Base-by-base conservation (phyloP, 805 yeast genomes). In the Suhomyces vadensis region DNA sequence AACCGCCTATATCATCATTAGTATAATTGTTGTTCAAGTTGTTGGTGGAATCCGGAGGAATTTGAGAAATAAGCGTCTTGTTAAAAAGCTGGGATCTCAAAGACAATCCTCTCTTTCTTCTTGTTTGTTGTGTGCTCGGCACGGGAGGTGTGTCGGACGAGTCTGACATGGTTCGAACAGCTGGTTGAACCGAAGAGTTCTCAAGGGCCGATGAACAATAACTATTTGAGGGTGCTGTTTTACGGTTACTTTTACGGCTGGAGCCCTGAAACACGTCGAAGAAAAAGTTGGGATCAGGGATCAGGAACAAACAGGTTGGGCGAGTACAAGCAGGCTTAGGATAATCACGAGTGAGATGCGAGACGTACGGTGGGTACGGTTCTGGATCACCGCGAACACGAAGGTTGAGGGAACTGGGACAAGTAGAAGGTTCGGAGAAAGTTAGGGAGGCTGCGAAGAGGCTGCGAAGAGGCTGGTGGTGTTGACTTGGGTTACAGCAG, bases 21-120 rank as follows among this genome's bases (percentile, higher is more conserved):
- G 31, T 6, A 27, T 27, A 10, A 0, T 33, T 22, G 23, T 5
- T 20, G 37, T 33, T 23, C 2, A 19, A 7, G 6, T 10, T 9
- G 10, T 10, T 19, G 17, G 8, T 10, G 17, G 20, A 24, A 24
- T 7, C 10, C 9, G 26, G 26, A 7, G 26, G 14, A 11, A n/a
- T 25, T 22, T 36, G 39, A n/a, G 27, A 21, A 11, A 31, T 16
- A 10, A 40, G 13, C 7, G 70, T 59, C 47, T 73, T 79, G 56
- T 73, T 79, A 64, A 84, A 75, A 39, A 85, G 68, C 64, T 85
- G 89, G 0, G 86, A 72, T 48, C 91, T 70, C 44, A 85, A 61
- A 6, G 87, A 81, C 48, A 82, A 79, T 0, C 90, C 90, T 53
- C 91, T 63, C 48, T 74, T 76, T 49, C 87, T 67, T 23, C 75